Evolutionary conservation across 129 eudicot genomes (phyloP).

Genomic region (Lactuca saligna): DNA sequence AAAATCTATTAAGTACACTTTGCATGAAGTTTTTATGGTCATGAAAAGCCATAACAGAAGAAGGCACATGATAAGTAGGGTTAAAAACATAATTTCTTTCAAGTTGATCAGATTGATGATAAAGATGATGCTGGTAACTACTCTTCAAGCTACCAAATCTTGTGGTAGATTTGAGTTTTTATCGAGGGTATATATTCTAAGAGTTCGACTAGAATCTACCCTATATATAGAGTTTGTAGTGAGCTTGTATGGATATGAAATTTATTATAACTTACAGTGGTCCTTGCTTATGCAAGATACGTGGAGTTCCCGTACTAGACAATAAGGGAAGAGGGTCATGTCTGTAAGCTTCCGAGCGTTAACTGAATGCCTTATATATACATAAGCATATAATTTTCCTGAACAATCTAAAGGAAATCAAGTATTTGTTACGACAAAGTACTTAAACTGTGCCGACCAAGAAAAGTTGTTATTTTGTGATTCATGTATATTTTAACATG

Average conservation of each 20-base stretch:
- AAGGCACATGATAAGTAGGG: constrained; percentile 15
- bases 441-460: not conserved
- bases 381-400: not conserved
- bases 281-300: constrained; percentile 10
- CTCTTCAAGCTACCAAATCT: constrained; percentile 1
- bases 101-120: constrained; percentile 11
- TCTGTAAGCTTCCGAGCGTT: not conserved
- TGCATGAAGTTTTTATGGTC: constrained; percentile 23
- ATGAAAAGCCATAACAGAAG: not conserved
- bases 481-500: too few species aligned
- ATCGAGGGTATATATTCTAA: not conserved
- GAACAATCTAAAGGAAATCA: not conserved
- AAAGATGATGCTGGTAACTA: constrained; percentile 17
- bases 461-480: too few species aligned
- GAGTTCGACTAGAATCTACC: not conserved
- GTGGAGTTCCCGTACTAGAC: constrained; percentile 3
- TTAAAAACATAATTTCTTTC: constrained; percentile 2
- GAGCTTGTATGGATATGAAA: not conserved
- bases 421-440: not conserved
- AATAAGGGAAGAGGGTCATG: not conserved
- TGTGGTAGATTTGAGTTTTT: constrained; percentile 1
- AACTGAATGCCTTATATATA: constrained; percentile 2
- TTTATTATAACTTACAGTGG: constrained; percentile 13
- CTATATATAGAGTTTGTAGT: not conserved
- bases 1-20: constrained; percentile 43